A percentile compares a stretch with the other conserved stretches of the same genome.
phyloP scores from a whole-genome alignment of 139 green algal species.

The Micromonas commoda region DNA sequence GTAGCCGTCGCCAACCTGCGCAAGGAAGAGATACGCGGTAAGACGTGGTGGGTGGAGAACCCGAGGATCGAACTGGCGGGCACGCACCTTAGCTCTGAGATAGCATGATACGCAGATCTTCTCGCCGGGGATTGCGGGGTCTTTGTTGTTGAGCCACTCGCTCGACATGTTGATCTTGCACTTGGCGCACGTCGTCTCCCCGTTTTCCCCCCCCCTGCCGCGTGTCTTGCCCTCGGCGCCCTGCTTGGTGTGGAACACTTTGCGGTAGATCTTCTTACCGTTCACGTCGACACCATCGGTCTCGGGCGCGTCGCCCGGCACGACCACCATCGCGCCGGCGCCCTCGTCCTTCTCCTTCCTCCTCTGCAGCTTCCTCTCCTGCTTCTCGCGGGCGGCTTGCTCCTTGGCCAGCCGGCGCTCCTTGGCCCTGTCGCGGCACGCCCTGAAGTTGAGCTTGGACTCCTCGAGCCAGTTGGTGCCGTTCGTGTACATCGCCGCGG shows the following conservation, averaged over 20 bases:
- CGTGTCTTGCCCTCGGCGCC: neutral
- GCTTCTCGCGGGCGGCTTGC: no score
- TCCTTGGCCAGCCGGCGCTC: no score
- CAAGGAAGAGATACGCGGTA: neutral
- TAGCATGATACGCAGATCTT: neutral
- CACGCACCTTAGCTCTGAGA: neutral
- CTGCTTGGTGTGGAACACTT: neutral
- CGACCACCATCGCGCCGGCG: neutral
- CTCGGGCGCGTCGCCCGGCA: neutral
- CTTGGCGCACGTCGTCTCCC: neutral
- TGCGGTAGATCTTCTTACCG: neutral
- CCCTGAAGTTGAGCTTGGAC: no score
- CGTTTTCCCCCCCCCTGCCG: neutral
- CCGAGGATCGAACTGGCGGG: neutral
- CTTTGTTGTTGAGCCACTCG: neutral
- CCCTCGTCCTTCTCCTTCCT: neutral
- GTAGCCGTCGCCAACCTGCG: neutral
- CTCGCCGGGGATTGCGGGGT: neutral
- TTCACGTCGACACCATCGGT: no score
- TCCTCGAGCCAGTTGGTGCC: no score
- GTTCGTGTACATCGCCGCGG: no score
- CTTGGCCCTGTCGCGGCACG: no score
- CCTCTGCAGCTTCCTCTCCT: neutral
- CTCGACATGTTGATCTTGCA: neutral
- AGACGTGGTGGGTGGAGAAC: neutral